phyloP scores from a whole-genome alignment of 2,329 filamentous ascomycete species.

The Sporothrix schenckii region DNA sequence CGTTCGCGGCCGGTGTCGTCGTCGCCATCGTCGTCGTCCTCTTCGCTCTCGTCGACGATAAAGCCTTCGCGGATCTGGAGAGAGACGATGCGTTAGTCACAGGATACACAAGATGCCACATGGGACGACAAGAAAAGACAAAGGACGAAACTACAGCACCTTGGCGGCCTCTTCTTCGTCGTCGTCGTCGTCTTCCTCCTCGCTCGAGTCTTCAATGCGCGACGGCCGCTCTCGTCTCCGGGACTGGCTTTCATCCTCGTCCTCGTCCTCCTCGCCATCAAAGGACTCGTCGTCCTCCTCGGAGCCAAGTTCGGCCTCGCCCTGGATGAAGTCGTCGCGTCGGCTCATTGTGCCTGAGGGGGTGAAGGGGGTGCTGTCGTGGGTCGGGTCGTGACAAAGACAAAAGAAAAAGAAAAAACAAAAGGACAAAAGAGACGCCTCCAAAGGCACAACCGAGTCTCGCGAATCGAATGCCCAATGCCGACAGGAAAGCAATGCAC shows the following conservation, averaged over 20 bases:
- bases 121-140: too few species aligned
- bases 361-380: neutral
- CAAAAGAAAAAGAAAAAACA: neutral
- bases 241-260: conserved; percentile 58
- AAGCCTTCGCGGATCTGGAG: conserved; percentile 85
- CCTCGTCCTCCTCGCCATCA: conserved; percentile 77
- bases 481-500: neutral
- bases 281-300: conserved; percentile 85
- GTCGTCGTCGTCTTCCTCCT: conserved; percentile 90
- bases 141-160: conserved; percentile 50
- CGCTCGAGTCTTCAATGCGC: conserved; percentile 77
- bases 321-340: conserved; percentile 79
- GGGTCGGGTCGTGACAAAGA: neutral
- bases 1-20: conserved; percentile 58
- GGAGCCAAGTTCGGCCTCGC: conserved; percentile 81
- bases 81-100: neutral
- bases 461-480: conserved; percentile 17
- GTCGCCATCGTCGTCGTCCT: conserved; percentile 68
- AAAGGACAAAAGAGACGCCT: conserved; percentile 16
- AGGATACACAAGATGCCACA: too few species aligned
- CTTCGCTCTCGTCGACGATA: conserved; percentile 90
- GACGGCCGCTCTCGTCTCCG: conserved; percentile 50
- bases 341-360: conserved; percentile 57
- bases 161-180: conserved; percentile 81
- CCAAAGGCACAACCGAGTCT: neutral